phyloP scores from a whole-genome alignment of 257 asterid species.

The Solanum chiquidenum region DNA sequence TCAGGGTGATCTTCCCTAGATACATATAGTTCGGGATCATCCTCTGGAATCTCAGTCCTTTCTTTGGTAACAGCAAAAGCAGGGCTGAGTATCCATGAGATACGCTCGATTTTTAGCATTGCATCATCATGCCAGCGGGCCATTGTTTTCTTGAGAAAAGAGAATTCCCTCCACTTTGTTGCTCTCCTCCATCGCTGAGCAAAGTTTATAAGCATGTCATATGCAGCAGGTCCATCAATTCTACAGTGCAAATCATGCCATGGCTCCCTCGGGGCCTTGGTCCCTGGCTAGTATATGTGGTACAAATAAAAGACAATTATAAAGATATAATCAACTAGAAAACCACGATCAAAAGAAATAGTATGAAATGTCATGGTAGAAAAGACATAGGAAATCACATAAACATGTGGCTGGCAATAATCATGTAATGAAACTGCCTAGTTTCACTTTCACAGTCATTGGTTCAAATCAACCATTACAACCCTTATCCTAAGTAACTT shows the following conservation, averaged over 20 bases:
- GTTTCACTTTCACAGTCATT: not conserved
- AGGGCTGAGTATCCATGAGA: constrained; percentile 92
- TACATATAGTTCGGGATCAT: constrained; percentile 59
- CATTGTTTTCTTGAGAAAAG: constrained; percentile 55
- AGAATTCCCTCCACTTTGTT: constrained; percentile 81
- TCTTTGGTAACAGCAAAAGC: constrained; percentile 36
- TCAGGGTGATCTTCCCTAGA: constrained; percentile 48
- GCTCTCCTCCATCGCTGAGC: constrained; percentile 98
- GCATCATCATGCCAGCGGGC: constrained; percentile 83
- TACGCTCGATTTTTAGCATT: constrained; percentile 81
- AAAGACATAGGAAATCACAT: not conserved
- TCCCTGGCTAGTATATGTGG: constrained; percentile 38
- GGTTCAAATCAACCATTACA: not conserved
- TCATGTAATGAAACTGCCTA: not conserved
- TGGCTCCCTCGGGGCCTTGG: constrained; percentile 85
- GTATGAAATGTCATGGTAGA: not conserved
- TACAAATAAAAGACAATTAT: not conserved
- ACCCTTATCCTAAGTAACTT: not conserved
- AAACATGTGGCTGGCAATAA: not conserved
- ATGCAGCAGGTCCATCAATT: constrained; percentile 96
- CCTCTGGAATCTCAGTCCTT: constrained; percentile 37
- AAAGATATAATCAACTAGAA: not conserved
- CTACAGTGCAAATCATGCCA: constrained; percentile 96
- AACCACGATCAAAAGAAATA: not conserved
- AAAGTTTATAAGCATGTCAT: constrained; percentile 86